Percentiles rank a stretch among this genome's conserved stretches.
Conservation (phyloP, 371 early-diverging fungal species). For the Saksenaea oblongispora region DNA sequence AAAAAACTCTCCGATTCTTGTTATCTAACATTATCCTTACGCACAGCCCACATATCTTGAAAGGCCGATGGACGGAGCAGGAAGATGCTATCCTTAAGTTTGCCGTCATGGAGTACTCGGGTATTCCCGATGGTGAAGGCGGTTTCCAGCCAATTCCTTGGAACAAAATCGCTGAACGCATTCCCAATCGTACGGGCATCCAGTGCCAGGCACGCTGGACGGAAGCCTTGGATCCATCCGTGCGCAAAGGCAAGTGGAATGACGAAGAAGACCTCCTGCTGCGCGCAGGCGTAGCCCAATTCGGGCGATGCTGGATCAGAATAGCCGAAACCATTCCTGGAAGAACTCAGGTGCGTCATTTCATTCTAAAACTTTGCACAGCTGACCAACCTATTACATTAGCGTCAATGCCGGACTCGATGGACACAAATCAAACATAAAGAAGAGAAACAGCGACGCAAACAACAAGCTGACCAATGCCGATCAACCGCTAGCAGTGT, state of each 20-base stretch:
- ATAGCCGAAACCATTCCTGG: conserved; percentile 69
- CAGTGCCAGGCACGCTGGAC: conserved; percentile 80
- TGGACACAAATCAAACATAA: conserved; percentile 66
- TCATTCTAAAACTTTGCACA: background rate
- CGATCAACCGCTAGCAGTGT: conserved; percentile 3
- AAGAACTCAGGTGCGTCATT: conserved; percentile 53
- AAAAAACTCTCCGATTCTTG: background rate
- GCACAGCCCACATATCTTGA: conserved; percentile 55
- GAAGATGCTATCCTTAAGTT: conserved; percentile 58
- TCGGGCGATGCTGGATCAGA: conserved; percentile 72
- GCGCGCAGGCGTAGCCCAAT: conserved; percentile 47
- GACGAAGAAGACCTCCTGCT: conserved; percentile 63
- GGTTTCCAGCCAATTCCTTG: conserved; percentile 60
- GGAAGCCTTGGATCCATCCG: conserved; percentile 72
- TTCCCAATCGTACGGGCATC: conserved; percentile 65
- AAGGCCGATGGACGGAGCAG: conserved; percentile 70
- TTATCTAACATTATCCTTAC: background rate
- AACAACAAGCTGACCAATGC: conserved; percentile 6
- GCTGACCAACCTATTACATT: conserved; percentile 4
- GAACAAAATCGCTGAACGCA: conserved; percentile 56
- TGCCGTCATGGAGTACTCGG: conserved; percentile 52
- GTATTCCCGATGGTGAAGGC: conserved; percentile 48
- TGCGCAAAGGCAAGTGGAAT: conserved; percentile 71
- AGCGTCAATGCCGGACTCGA: conserved; percentile 74
- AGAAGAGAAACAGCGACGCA: conserved; percentile 36